These are phyloP conservation scores for Aspergillus kassunensis DNA, from an alignment of 495 filamentous ascomycete species.

Conservation along the genomic window DNA sequence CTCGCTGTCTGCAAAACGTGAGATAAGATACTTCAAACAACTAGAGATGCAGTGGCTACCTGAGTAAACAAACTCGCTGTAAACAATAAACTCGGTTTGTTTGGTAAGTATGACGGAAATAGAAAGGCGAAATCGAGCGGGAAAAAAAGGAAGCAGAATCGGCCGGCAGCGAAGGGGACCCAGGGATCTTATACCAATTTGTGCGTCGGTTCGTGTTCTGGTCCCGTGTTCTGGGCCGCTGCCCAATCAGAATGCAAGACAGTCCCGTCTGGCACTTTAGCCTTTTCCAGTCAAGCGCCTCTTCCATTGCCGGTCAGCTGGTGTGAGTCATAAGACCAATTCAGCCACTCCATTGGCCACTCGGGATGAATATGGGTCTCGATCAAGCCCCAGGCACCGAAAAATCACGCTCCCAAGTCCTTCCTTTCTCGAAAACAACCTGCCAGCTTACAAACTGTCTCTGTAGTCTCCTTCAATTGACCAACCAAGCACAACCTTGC, in stretches of 20 bases:
- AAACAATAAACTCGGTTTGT: too few relatives aligned
- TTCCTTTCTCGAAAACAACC: not conserved
- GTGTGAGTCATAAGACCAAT: slow-evolving; percentile 38
- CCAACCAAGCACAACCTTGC: slow-evolving; percentile 9
- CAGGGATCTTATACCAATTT: slow-evolving; percentile 38
- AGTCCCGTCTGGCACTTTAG: slow-evolving; percentile 15
- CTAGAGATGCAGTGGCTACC: too few relatives aligned
- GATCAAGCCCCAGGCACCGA: slow-evolving; percentile 17
- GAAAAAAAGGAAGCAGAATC: slow-evolving; percentile 18
- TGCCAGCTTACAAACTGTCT: not conserved
- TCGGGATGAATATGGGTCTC: not conserved
- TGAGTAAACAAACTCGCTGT: too few relatives aligned
- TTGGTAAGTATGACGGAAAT: slow-evolving; percentile 1
- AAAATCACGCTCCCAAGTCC: not conserved
- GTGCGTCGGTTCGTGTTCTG: slow-evolving; percentile 28
- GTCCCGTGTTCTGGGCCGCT: not conserved
- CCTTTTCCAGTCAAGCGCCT: slow-evolving; percentile 19
- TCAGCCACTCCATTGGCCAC: slow-evolving; percentile 23
- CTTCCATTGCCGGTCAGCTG: slow-evolving; percentile 29
- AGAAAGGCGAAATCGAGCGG: slow-evolving; percentile 3
- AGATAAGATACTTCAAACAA: too few relatives aligned
- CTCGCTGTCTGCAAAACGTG: too few relatives aligned
- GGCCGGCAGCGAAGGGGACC: slow-evolving; percentile 33
- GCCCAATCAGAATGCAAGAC: slow-evolving; percentile 18
- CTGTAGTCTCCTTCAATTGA: slow-evolving; percentile 5